Base-by-base conservation (phyloP, 2,329 filamentous ascomycete genomes). In the Coniochaeta sp. region DNA sequence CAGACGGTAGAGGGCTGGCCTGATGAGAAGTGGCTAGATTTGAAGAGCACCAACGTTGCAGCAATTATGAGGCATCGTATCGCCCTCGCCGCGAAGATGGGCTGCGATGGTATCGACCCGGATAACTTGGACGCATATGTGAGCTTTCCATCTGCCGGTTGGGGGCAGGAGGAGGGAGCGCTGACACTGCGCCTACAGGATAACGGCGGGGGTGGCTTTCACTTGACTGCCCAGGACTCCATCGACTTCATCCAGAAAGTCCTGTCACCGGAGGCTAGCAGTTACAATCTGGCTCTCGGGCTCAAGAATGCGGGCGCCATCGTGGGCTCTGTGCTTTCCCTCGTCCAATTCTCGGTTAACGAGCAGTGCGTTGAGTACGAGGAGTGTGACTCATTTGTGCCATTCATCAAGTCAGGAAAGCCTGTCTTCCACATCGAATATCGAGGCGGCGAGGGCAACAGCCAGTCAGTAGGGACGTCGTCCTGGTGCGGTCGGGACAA, bases 121-220 rank as follows among this genome's bases (percentile, higher is more conserved):
- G 85, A 89, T 62, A 89, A 89, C 57, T 76, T 88, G 5, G 85
- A 87, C 60, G 83, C 75, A 3, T 87, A 81, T 62, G 73, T 77
- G 33, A 52, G 52, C 13, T 27, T 38, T 20, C 20, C 49, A 27
- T 52, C 33, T 10, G n/a, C n/a, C n/a, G n/a, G n/a, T n/a, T n/a
- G n/a, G n/a, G n/a, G n/a, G n/a, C n/a, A n/a, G n/a, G n/a, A n/a
- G n/a, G n/a, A n/a, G n/a, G n/a, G n/a, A n/a, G n/a, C n/a, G n/a
- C n/a, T n/a, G n/a, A n/a, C n/a, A n/a, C n/a, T n/a, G n/a, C n/a
- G n/a, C n/a, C n/a, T n/a, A n/a, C 57, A 73, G 63, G 67, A 79
- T 63, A 86, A 87, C 58, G 68, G 80, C 10, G 86, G 83, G n/a
- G n/a, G n/a, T 53, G 85, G 82, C 1, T 70, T 89, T 14, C 69